Conservation (phyloP, 345 rosid species). For the Salix koriyanagi region DNA sequence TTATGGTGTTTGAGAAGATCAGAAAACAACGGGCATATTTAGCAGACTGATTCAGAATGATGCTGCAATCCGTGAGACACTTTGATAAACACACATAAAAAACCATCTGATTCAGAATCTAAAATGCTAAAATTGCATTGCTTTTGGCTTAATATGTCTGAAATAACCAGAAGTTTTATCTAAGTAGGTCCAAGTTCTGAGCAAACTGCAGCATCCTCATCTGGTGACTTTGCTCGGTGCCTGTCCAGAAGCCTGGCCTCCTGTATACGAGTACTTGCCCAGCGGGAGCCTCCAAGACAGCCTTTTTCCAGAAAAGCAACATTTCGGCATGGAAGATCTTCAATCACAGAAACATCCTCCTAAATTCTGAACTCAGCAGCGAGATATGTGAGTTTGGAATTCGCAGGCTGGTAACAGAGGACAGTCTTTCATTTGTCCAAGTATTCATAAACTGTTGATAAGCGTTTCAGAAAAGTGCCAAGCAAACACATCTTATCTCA, state of each 20-base stretch:
- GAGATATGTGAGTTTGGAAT: conserved; percentile 19
- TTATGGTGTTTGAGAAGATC: neutral
- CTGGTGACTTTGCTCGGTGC: conserved; percentile 66
- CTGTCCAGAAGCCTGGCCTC: conserved; percentile 68
- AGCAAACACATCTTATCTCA: neutral
- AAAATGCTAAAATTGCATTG: neutral
- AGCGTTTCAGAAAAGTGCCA: neutral
- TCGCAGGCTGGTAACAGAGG: no score
- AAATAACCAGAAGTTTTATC: conserved; percentile 3
- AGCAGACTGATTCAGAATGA: neutral
- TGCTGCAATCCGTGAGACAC: neutral
- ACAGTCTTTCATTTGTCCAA: no score
- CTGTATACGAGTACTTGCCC: conserved; percentile 59
- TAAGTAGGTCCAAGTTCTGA: conserved; percentile 57
- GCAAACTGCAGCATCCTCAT: conserved; percentile 69
- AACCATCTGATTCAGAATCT: neutral
- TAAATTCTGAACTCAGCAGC: no score
- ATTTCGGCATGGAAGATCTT: conserved; percentile 43
- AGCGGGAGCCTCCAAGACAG: conserved; percentile 61
- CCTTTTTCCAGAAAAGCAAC: conserved; percentile 46
- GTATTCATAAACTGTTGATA: no score
- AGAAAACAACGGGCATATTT: neutral
- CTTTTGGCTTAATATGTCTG: neutral
- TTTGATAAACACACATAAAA: neutral
- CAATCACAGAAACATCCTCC: no score